Conservation (phyloP, 352 stramenopile species). For the Globisporangium sylvaticum region DNA sequence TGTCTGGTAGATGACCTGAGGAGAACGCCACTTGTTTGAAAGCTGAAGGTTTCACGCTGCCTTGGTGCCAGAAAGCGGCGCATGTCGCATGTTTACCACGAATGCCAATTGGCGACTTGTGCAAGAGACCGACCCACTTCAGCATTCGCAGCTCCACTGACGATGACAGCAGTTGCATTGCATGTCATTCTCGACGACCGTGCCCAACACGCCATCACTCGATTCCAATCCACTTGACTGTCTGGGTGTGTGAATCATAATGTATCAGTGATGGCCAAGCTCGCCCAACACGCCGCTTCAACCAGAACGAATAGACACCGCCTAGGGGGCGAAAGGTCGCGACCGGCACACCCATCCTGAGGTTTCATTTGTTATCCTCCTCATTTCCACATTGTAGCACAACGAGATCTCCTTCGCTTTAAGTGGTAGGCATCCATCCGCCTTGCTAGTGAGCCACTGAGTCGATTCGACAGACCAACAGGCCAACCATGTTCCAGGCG, state of each 20-base stretch:
- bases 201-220: background rate
- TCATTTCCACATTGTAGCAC: background rate
- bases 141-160: background rate
- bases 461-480: background rate
- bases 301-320: background rate
- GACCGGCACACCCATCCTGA: background rate
- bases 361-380: background rate
- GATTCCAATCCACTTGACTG: background rate
- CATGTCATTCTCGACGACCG: background rate
- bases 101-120: background rate
- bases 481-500: conserved; percentile 50
- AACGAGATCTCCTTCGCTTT: background rate
- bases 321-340: background rate
- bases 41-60: no score
- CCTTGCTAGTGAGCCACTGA: background rate
- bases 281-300: background rate
- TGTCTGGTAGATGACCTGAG: background rate
- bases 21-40: no score
- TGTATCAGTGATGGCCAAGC: background rate
- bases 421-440: background rate
- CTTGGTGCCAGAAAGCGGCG: background rate
- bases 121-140: background rate
- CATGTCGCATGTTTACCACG: conserved; percentile 1
- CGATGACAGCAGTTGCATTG: background rate
- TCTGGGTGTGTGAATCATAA: background rate